Conservation (phyloP, 176 grass and related monocot species). For the Saccharum officinarum region DNA sequence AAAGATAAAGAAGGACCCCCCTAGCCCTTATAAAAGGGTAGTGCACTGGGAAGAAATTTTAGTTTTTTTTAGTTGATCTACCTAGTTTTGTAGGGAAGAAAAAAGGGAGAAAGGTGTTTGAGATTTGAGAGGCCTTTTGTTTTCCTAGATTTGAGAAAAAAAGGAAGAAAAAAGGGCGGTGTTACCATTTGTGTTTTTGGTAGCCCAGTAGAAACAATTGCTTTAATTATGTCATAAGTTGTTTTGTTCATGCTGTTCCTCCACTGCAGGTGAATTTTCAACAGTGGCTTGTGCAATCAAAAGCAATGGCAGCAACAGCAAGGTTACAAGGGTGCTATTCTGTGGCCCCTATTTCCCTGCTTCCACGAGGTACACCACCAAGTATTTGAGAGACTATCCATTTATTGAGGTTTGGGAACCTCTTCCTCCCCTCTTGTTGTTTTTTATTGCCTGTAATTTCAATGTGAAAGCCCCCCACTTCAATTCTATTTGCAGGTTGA, state of each 20-base stretch:
- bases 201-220: too few species aligned
- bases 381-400: slow-evolving; percentile 68
- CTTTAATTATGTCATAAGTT: not conserved
- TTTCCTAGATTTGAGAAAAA: too few species aligned
- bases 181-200: too few species aligned
- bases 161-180: too few species aligned
- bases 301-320: not conserved
- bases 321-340: slow-evolving; percentile 68
- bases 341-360: slow-evolving; percentile 66
- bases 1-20: too few species aligned
- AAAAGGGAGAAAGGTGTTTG: too few species aligned
- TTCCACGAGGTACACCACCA: slow-evolving; percentile 62
- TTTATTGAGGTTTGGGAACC: slow-evolving; percentile 63
- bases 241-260: not conserved
- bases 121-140: too few species aligned
- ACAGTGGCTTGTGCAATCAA: slow-evolving; percentile 35
- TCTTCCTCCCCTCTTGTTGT: not conserved
- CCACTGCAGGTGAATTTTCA: slow-evolving; percentile 36
- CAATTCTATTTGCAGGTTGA: slow-evolving; percentile 59
- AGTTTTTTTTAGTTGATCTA: too few species aligned
- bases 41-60: too few species aligned
- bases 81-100: too few species aligned
- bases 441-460: not conserved
- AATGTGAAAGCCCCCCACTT: not conserved
- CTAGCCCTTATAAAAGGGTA: too few species aligned